Base-by-base conservation (phyloP, 1,139 yeast genomes). In the Lodderomyces metapsilosis region DNA sequence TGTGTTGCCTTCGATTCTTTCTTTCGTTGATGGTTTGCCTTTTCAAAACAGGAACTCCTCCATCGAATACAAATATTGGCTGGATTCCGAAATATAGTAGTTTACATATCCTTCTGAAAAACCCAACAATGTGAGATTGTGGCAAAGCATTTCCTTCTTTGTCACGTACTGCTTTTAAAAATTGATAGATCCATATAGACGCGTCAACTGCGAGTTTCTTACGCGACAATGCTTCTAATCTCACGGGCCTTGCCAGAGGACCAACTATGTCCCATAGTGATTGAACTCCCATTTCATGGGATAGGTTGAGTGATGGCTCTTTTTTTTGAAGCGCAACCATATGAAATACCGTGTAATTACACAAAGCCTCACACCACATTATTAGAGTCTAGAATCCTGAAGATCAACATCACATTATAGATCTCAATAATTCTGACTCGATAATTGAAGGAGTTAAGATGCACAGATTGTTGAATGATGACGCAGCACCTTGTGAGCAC, bases 121-220 rank as follows among this genome's bases (percentile, higher is more conserved):
- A 94, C 9, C 99, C 99, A 21, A 91, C 85, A 16, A 92, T 80
- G 60, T 94, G 98, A 0, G 97, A 84, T 48, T 82, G 86, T 31
- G 77, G 76, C 47, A 92, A 62, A 1, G 88, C 79, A 47, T 86
- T 80, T 13, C 98, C 98, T 34, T 86, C 86, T 35, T 78, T 67
- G 57, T 89, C 96, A 52, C 98, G 74, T 18, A 92, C 95, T 1
- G 98, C 98, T 58, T 91, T 92, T 50, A 94, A 68, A 57, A 94
- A 94, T 61, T 94, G 99, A 59, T 94, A 94, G 42, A 94, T 87
- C 99, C 99, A 94, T 51, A 94, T 94, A 2, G 98, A 91, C 0
- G 98, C 99, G 69, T 94, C 99, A 9, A 94, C 94, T 0, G 98
- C 98, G 53, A 94, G 68, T 44, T 78, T 72, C 58, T 85, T 85